phyloP scores from a whole-genome alignment of 768 basidiomycete species.

The Pholiota microspora region DNA sequence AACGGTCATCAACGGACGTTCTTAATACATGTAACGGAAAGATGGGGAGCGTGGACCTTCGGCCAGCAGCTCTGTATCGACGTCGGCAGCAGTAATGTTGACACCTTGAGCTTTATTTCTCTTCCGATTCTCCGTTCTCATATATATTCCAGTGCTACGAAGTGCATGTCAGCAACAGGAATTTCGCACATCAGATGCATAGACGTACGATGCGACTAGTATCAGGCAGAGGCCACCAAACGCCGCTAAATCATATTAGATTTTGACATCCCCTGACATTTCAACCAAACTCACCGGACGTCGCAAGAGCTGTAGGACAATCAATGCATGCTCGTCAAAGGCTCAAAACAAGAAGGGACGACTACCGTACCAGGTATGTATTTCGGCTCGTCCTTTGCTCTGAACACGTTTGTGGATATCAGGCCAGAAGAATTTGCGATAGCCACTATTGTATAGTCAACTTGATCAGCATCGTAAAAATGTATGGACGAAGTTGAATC shows the following conservation, averaged over 20 bases:
- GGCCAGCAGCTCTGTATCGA: slow-evolving; percentile 41
- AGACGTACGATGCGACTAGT: slow-evolving; percentile 34
- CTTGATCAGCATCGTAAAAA: neutral
- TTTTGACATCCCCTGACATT: neutral
- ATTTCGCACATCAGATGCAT: neutral
- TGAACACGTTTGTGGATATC: slow-evolving; percentile 52
- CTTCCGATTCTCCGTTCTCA: slow-evolving; percentile 45
- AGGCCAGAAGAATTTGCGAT: slow-evolving; percentile 48
- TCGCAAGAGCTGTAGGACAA: slow-evolving; percentile 33
- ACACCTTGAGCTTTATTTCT: slow-evolving; percentile 41
- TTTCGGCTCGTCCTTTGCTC: slow-evolving; percentile 46
- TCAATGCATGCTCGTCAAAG: neutral
- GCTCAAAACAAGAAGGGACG: neutral
- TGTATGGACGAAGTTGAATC: too few relatives aligned
- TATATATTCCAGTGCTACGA: slow-evolving; percentile 41
- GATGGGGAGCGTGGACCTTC: slow-evolving; percentile 39
- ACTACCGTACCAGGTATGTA: slow-evolving; percentile 39
- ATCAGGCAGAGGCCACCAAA: slow-evolving; percentile 47
- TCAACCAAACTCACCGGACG: slow-evolving; percentile 32
- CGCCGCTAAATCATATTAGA: slow-evolving; percentile 29
- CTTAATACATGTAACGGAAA: slow-evolving; percentile 49
- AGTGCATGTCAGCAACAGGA: neutral
- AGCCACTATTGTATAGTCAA: slow-evolving; percentile 30
- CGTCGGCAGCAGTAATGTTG: slow-evolving; percentile 38
- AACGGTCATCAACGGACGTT: neutral